Evolutionary conservation across 208 protist genomes (phyloP), one percentile per base, ranked within the genome.

Genomic region (Leishmania lainsoni): DNA sequence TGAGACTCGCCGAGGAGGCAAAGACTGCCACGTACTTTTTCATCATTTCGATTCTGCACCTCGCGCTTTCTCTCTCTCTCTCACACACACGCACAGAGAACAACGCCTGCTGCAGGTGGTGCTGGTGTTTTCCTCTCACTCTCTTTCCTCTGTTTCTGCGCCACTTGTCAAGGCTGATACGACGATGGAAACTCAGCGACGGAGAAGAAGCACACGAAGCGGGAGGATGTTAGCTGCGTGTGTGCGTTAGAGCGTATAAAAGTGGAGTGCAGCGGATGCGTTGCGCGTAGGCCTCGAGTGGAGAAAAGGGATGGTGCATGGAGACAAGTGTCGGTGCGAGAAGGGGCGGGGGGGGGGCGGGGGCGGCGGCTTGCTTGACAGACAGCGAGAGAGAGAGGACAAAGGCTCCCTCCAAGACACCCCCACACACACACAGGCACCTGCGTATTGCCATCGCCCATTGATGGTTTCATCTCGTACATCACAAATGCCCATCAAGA

Each of bases 21-120:
- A 97, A 97, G 68, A 88, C 87, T 9, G 88, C 92, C 56, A 95
- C 69, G 66, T 91, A 94, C 77, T 87, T 87, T 91, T 95, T 95
- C 39, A n/a, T 73, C 26, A 9, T 48, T 16, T 3, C 45, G 22
- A 51, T 52, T 49, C 39, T 14, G n/a, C 68, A 73, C 68, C 42
- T 20, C 45, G 39, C 45, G 45, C 68, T 32, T 45, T 52, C 22
- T 29, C n/a, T n/a, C n/a, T n/a, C n/a, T n/a, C n/a, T n/a, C n/a
- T n/a, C n/a, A n/a, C n/a, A n/a, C n/a, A n/a, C n/a, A n/a, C n/a
- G n/a, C n/a, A n/a, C n/a, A n/a, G n/a, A n/a, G n/a, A n/a, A n/a
- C n/a, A n/a, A n/a, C n/a, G n/a, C n/a, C n/a, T n/a, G n/a, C 16
- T 58, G 54, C 20, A 26, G 54, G 4, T 3, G 54, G 16, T 6